A percentile compares a stretch with the other conserved stretches of the same genome.
These are phyloP conservation scores for Chlorencoelia australis DNA, from an alignment of 2,329 filamentous ascomycete genomes.

Conservation along the genomic window DNA sequence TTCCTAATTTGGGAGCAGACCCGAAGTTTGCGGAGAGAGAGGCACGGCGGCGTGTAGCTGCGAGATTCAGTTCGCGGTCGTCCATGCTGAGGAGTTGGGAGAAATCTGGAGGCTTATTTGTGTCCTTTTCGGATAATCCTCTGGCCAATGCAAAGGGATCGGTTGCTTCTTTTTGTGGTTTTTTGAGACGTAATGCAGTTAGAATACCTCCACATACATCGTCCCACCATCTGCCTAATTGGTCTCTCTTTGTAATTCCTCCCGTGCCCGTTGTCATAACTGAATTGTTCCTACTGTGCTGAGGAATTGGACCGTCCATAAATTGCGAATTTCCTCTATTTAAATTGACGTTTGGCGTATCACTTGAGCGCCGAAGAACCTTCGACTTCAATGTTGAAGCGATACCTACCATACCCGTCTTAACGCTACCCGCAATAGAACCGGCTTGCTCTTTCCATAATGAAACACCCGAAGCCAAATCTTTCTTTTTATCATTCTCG, in stretches of 20 bases:
- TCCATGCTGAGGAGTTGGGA: conserved; percentile 22
- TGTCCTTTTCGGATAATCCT: conserved; percentile 19
- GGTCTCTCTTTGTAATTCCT: conserved; percentile 23
- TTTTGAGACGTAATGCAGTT: conserved; percentile 30
- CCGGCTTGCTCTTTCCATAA: conserved; percentile 13
- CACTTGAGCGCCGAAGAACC: conserved; percentile 19
- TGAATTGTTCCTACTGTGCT: conserved; percentile 33
- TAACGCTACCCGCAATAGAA: conserved; percentile 12
- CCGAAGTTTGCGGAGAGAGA: conserved; percentile 12
- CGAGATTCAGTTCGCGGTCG: conserved; percentile 20
- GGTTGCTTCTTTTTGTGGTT: conserved; percentile 20
- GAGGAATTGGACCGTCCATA: conserved; percentile 25
- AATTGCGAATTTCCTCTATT: conserved; percentile 46
- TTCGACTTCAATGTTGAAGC: conserved; percentile 22
- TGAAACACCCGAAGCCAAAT: too few relatives aligned
- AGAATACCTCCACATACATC: conserved; percentile 32
- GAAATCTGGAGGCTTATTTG: conserved; percentile 17
- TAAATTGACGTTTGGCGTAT: conserved; percentile 36
- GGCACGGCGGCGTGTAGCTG: conserved; percentile 17
- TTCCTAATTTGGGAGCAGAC: conserved; percentile 17
- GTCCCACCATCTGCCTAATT: conserved; percentile 37
- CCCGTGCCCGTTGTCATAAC: conserved; percentile 11
- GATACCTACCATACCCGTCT: conserved; percentile 15
- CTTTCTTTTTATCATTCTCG: conserved; percentile 14
- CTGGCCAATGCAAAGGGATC: conserved; percentile 32